Evolutionary conservation across 169 alveolate species (phyloP), one percentile per base, ranked within the genome.

Genomic region (Cryptosporidium xiaoi): DNA sequence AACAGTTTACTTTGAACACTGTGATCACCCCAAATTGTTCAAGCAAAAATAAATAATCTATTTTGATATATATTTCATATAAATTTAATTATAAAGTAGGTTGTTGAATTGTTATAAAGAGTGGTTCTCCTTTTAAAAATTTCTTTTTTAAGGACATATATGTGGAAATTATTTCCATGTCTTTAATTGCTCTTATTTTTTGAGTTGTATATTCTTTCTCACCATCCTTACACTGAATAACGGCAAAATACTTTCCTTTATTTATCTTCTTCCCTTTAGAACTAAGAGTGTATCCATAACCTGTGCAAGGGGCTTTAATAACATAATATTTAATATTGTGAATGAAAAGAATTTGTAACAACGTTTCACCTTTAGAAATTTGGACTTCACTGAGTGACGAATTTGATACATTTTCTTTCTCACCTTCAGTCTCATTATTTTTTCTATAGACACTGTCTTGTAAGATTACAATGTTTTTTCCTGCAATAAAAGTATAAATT

Each of bases 1-100:
- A 31, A 3, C 6, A 13, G 6, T 7, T 31, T 31, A 51, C 40
- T 18, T 68, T 69, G 83, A 69, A 69, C 83, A 51, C 67, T 69
- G 83, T 69, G 36, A 20, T 27, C 27, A 24, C 83, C 83, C 83
- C 83, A 69, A 69, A 51, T 50, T 69, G 83, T 69, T 69, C 83
- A 69, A 69, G 4, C 29, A 51, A 16, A 53, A 18, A 29, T 33
- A 13, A 31, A 5, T 13, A 16, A 5, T 53, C 12, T 4, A 53
- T 53, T 20, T 13, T 40, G 8, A 27, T 51, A 18, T 18, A 65
- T 67, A 3, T 15, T 2, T 40, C 10, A 8, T 40, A 8, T 40
- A 6, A 40, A 40, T 8, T 40, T 40, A 0, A 40, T 3, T 31
- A 31, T 56, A 33, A 56, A 40, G 51, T 56, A 33, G 84, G 36